A percentile compares a stretch with the other conserved stretches of the same genome.
Evolutionary conservation across 2,329 filamentous ascomycete species (phyloP).

Genomic region (Clarireedia monteithiana): DNA sequence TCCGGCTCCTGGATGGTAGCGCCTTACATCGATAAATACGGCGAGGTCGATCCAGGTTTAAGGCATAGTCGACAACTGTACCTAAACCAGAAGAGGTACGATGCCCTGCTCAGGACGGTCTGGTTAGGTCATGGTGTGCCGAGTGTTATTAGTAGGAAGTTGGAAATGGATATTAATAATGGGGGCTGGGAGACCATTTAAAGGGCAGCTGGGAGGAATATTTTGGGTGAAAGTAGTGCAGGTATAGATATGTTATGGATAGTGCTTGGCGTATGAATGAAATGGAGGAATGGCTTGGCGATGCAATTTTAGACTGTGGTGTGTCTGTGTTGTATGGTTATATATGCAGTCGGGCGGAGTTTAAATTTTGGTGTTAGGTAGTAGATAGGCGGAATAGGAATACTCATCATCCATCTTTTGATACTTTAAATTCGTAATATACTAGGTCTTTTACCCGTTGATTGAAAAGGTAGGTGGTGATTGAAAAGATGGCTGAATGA

Average conservation of each 20-base stretch:
- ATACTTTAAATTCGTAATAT: too few relatives aligned
- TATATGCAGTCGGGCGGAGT: background rate
- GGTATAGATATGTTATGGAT: background rate
- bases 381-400: too few relatives aligned
- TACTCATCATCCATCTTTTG: too few relatives aligned
- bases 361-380: background rate
- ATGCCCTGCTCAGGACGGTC: conserved; percentile 74
- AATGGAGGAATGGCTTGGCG: background rate
- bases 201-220: background rate
- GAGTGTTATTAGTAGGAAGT: conserved; percentile 77
- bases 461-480: too few relatives aligned
- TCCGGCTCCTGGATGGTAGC: conserved; percentile 81
- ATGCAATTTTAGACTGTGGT: background rate
- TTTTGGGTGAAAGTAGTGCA: too few relatives aligned
- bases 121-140: conserved; percentile 85
- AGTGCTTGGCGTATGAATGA: background rate
- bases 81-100: conserved; percentile 89
- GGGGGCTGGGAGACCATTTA: conserved; percentile 88
- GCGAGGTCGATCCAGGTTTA: conserved; percentile 88
- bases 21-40: conserved; percentile 92
- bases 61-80: conserved; percentile 83
- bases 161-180: conserved; percentile 94
- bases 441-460: too few relatives aligned
- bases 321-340: background rate
- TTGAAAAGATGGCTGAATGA: too few relatives aligned